Evolutionary conservation across 805 yeast species (phyloP), one percentile per base, ranked within the genome.

Genomic region (Teunomyces pallodes): DNA sequence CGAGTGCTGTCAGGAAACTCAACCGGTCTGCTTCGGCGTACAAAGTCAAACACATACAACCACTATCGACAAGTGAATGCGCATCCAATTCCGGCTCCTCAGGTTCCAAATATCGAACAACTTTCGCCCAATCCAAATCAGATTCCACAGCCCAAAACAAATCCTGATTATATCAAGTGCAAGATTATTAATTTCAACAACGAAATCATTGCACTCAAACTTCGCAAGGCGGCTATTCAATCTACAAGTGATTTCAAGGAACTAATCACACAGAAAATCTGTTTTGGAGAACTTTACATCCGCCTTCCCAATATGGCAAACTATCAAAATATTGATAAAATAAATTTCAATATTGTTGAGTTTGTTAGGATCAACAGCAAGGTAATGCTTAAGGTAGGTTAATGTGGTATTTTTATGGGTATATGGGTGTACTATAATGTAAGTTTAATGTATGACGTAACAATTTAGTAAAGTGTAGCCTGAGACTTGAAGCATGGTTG

Each of bases 21-120:
- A 12, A 50, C 49, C 5, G 54, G 48, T 10, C 47, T 52, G 17
- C 60, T 62, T 8, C 55, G 55, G 36, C 47, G 66, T 16, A 49
- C 59, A 20, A 60, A 60, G 42, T 60, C 69, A 13, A 47, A 63
- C 47, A 66, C 60, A 20, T 67, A 61, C 52, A 67, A 67, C 45
- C 64, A 65, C 48, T 67, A 67, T 47, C 70, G 63, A 43, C 72
- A 50, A 16, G 36, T 45, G 7, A 42, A 46, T 9, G 29, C 54
- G 28, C 45, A 35, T 36, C 43, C 42, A 12, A 27, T 29, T 36
- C 43, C 42, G 12, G 16, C 28, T 24, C 16, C 36, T 24, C 30
- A 45, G 24, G 2, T 30, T 12, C 26, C 40, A 7, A 16, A 16
- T 9, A n/a, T 10, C 16, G 40, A 5, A 5, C 40, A 4, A 10